A percentile compares a stretch with the other conserved stretches of the same genome.
Conservation (phyloP, 257 asterid genomes). For the Lavandula angustifolia region DNA sequence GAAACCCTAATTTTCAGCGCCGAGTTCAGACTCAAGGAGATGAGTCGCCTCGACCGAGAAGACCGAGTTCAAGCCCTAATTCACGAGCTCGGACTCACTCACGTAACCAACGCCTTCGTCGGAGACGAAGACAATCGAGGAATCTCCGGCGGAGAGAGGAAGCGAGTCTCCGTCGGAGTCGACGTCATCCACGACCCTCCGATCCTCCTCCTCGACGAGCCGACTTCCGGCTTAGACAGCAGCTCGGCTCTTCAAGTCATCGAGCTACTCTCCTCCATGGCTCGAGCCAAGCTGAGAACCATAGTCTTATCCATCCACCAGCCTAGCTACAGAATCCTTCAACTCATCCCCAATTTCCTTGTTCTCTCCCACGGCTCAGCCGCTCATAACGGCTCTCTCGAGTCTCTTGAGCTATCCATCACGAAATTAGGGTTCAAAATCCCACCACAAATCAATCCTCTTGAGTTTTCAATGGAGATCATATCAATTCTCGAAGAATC, state of each 20-base stretch:
- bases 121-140: conserved; percentile 89
- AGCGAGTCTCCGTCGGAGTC: conserved; percentile 79
- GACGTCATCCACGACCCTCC: conserved; percentile 86
- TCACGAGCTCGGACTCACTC: conserved; percentile 84
- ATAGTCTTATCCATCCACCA: conserved; percentile 75
- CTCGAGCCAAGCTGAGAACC: conserved; percentile 59
- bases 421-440: conserved; percentile 48
- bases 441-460: conserved; percentile 73
- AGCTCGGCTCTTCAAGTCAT: conserved; percentile 87
- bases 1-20: conserved; percentile 75
- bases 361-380: conserved; percentile 75
- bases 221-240: conserved; percentile 89
- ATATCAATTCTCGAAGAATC: conserved; percentile 55
- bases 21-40: conserved; percentile 57
- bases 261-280: conserved; percentile 73
- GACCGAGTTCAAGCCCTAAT: conserved; percentile 60
- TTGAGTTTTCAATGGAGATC: conserved; percentile 83
- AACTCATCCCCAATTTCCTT: conserved; percentile 59
- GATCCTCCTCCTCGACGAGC: conserved; percentile 75
- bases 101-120: conserved; percentile 65
- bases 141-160: conserved; percentile 83
- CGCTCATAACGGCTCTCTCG: conserved; percentile 68
- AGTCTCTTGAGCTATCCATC: conserved; percentile 57
- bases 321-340: conserved; percentile 80
- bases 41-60: conserved; percentile 46